phyloP scores from a whole-genome alignment of 176 grass and related monocot species.

The Phoenix dactylifera region DNA sequence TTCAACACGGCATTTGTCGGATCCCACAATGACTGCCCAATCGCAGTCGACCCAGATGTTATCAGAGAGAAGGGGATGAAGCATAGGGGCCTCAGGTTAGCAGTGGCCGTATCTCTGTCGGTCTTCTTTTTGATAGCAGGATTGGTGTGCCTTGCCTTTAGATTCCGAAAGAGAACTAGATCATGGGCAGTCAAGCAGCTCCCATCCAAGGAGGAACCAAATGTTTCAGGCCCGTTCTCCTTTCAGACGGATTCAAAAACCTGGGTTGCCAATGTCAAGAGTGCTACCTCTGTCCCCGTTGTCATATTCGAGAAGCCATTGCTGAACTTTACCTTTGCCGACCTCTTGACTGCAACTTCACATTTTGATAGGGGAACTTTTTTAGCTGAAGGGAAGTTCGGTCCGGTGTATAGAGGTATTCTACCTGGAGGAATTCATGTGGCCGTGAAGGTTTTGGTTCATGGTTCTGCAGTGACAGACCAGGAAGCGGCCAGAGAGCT shows the following conservation, averaged over 20 bases:
- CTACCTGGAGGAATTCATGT: constrained; percentile 79
- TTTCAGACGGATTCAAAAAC: constrained; percentile 85
- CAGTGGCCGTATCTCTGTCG: constrained; percentile 45
- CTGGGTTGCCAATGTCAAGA: constrained; percentile 86
- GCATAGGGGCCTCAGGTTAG: constrained; percentile 36
- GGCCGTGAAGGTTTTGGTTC: constrained; percentile 76
- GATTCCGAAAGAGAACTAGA: constrained; percentile 30
- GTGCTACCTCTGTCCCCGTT: constrained; percentile 70
- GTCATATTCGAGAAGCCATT: constrained; percentile 97
- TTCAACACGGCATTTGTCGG: constrained; percentile 55
- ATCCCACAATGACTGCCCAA: constrained; percentile 72
- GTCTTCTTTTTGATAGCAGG: constrained; percentile 49
- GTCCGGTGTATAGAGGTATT: constrained; percentile 83
- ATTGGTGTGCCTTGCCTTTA: constrained; percentile 47
- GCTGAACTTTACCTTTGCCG: constrained; percentile 64
- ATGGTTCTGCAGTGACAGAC: constrained; percentile 52
- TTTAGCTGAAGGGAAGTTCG: constrained; percentile 79
- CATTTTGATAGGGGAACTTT: constrained; percentile 86
- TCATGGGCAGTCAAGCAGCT: constrained; percentile 47
- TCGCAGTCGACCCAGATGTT: constrained; percentile 60
- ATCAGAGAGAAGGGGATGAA: constrained; percentile 27
- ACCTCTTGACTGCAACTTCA: constrained; percentile 75
- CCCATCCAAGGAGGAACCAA: constrained; percentile 50
- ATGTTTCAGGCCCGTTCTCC: constrained; percentile 60
- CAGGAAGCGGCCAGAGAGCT: constrained; percentile 73